Conservation (phyloP, 1,284 basidiomycete species). For the Tilletia walkeri region DNA sequence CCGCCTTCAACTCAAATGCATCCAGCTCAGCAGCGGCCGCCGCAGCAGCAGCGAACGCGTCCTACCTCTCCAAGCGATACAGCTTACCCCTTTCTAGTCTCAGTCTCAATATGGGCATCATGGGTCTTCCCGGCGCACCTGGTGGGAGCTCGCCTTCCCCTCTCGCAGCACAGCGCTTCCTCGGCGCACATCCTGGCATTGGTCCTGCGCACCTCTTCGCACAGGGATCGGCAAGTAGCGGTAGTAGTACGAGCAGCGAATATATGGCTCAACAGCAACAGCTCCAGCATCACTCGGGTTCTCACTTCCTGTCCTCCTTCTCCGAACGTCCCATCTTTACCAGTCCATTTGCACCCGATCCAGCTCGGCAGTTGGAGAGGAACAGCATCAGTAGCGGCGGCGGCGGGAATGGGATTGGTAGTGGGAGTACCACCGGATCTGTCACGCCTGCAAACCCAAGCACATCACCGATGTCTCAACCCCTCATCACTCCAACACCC, state of each 20-base stretch:
- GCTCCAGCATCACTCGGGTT: constrained; percentile 16
- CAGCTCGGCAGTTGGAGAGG: constrained; percentile 1
- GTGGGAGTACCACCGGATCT: not conserved
- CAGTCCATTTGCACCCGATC: constrained; percentile 29
- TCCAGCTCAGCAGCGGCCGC: constrained; percentile 23
- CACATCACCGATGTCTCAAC: not conserved
- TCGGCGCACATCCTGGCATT: not conserved
- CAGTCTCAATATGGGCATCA: constrained; percentile 15
- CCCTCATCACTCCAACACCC: not conserved
- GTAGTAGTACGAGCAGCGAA: not conserved
- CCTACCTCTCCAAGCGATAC: constrained; percentile 42
- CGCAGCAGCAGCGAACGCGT: constrained; percentile 26
- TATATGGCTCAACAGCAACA: constrained; percentile 5
- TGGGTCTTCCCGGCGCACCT: constrained; percentile 12
- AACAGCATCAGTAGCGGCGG: not conserved
- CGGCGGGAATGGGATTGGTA: not conserved
- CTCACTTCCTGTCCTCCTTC: constrained; percentile 14
- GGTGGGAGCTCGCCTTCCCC: constrained; percentile 6
- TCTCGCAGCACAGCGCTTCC: constrained; percentile 16
- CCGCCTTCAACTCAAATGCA: constrained; percentile 1
- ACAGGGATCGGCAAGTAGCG: not conserved
- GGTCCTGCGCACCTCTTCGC: not conserved
- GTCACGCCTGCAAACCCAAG: not conserved
- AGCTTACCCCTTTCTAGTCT: constrained; percentile 33
- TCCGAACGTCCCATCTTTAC: constrained; percentile 26